These are phyloP conservation scores for Bimuria novae-zelandiae DNA, from an alignment of 2,329 filamentous ascomycete genomes.

Conservation along the genomic window DNA sequence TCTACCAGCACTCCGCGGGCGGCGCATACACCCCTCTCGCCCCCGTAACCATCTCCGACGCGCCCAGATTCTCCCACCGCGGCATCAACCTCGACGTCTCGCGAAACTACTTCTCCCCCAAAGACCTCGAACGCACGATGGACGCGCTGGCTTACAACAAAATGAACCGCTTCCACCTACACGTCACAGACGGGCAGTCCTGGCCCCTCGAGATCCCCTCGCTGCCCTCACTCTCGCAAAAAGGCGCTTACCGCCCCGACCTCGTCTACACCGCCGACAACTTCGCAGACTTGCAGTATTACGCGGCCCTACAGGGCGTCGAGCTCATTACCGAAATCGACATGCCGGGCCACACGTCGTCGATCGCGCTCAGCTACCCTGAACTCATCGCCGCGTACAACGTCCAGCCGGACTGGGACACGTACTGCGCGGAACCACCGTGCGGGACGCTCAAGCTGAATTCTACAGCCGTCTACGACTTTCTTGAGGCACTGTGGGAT, in stretches of 20 bases:
- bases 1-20: constrained; percentile 69
- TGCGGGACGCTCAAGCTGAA: constrained; percentile 75
- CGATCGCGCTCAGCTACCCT: constrained; percentile 68
- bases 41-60: constrained; percentile 73
- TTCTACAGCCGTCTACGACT: constrained; percentile 68
- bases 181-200: constrained; percentile 81
- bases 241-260: constrained; percentile 72
- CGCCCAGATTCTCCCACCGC: constrained; percentile 75
- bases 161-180: constrained; percentile 80
- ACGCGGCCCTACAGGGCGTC: constrained; percentile 70
- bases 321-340: constrained; percentile 78
- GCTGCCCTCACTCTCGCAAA: constrained; percentile 70
- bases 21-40: constrained; percentile 69
- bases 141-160: constrained; percentile 80
- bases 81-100: constrained; percentile 80
- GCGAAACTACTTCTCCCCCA: constrained; percentile 70
- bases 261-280: constrained; percentile 71
- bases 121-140: constrained; percentile 73
- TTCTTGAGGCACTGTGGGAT: constrained; percentile 72
- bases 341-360: constrained; percentile 77
- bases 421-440: constrained; percentile 60
- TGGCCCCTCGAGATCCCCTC: constrained; percentile 83
- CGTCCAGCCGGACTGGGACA: constrained; percentile 57
- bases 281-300: constrained; percentile 69
- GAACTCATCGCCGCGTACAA: constrained; percentile 71